Base-by-base conservation (phyloP, 2,329 filamentous ascomycete species). In the Tolypocladium guangdongense region DNA sequence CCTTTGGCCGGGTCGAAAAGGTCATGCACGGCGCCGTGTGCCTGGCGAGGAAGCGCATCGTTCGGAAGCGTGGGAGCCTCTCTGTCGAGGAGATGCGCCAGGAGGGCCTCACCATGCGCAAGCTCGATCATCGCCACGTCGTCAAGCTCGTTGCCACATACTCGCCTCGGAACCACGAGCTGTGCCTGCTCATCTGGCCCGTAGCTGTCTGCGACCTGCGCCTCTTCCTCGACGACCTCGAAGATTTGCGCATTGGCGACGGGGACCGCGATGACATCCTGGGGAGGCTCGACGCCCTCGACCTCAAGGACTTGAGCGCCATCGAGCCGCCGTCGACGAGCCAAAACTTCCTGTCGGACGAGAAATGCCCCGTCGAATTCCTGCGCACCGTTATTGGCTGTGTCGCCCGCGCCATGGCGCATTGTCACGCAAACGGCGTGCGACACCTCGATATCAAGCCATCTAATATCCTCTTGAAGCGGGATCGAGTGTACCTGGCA, bases 371-470 rank as follows among this genome's bases (percentile, higher is more conserved):
- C 1, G 59, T 75, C 6, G 66, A 68, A 20, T 76, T 71, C 55
- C 62, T 77, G 1, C 71, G 67, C 54, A 67, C 68, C 49, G 62
- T 72, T 27, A 66, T 74, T 35, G 75, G 74, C 14, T 77, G 75
- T 54, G 64, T 75, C 45, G 68, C 73, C n/a, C 67, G 67, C 16
- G 72, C 71, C 5, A 63, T 75, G 54, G 65, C 69, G 1, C 69
- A 73, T 54, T 73, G 71, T 53, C 73, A 75, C 58, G 58, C 63
- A 18, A 66, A 71, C 49, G 63, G 70, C 20, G 70, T 77, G 14
- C 67, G 74, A 24, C 74, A 77, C 57, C 67, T 74, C 5, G 73
- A 77, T 52, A 68, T 78, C 37, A 77, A 77, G 55, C 75, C 74
- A 2, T 69, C 68, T 37, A 77, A 77, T 51, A 75, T 77, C 50